Percentiles rank a stretch among this genome's conserved stretches.
Conservation (phyloP, 352 stramenopile genomes). For the Phytophthora pluvialis region DNA sequence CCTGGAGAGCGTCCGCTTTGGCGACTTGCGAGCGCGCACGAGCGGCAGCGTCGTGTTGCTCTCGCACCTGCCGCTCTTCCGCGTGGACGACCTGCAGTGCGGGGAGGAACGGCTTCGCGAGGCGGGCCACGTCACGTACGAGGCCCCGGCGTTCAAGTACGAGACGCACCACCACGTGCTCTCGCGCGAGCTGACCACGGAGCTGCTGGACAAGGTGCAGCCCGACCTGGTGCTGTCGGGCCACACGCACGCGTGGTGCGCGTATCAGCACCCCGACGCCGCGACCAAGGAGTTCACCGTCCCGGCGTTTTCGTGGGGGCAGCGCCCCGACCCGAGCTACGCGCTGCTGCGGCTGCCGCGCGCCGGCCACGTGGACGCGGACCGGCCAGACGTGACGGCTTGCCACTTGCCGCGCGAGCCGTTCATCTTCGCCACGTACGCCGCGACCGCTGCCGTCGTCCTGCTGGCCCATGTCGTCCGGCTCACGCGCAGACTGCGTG, state of each 20-base stretch:
- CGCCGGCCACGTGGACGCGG: not conserved
- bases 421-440: slow-evolving; percentile 50
- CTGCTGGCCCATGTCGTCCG: slow-evolving; percentile 25
- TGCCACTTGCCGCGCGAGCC: slow-evolving; percentile 48
- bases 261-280: slow-evolving; percentile 41
- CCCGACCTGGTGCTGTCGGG: slow-evolving; percentile 70
- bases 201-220: slow-evolving; percentile 55
- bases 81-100: slow-evolving; percentile 62
- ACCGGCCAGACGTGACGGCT: slow-evolving; percentile 20
- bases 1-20: slow-evolving; percentile 47
- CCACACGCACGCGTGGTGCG: slow-evolving; percentile 80
- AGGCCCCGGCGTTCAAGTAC: slow-evolving; percentile 73
- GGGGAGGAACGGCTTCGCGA: slow-evolving; percentile 54
- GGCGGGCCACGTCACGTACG: slow-evolving; percentile 79
- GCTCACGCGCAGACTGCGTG: slow-evolving; percentile 4
- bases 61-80: slow-evolving; percentile 69
- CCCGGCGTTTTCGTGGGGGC: slow-evolving; percentile 79
- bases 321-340: slow-evolving; percentile 83
- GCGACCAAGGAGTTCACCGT: slow-evolving; percentile 64
- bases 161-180: slow-evolving; percentile 72
- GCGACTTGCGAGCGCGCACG: slow-evolving; percentile 25
- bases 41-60: slow-evolving; percentile 54
- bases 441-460: slow-evolving; percentile 16
- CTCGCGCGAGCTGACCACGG: slow-evolving; percentile 53
- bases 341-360: slow-evolving; percentile 46